A percentile compares a stretch with the other conserved stretches of the same genome.
These are phyloP conservation scores for Amanita phalloides DNA, from an alignment of 768 basidiomycete species.

Conservation along the genomic window DNA sequence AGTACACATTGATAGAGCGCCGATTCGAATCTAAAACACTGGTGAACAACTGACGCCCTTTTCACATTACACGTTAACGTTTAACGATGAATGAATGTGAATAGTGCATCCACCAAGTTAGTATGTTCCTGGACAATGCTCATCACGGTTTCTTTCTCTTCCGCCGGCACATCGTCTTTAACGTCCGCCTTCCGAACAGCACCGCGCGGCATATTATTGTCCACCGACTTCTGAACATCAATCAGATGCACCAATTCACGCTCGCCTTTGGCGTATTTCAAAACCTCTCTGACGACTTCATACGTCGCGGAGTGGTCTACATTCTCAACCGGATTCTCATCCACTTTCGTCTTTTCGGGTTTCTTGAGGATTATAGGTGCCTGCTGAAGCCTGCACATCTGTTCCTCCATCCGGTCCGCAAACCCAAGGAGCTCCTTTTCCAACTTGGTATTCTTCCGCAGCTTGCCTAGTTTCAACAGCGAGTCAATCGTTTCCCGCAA, in stretches of 20 bases:
- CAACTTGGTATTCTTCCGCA: conserved; percentile 13
- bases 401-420: conserved; percentile 16
- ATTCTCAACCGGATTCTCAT: conserved; percentile 7
- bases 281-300: conserved; percentile 10
- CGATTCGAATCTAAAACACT: too few relatives aligned
- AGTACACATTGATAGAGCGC: too few relatives aligned
- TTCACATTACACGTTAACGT: too few relatives aligned
- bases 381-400: conserved; percentile 10
- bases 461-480: conserved; percentile 14
- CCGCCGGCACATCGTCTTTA: background rate
- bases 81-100: too few relatives aligned
- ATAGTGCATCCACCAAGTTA: background rate
- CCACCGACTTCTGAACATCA: conserved; percentile 26
- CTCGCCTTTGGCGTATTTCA: conserved; percentile 7
- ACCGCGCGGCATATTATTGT: conserved; percentile 12
- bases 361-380: background rate
- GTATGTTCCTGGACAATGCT: background rate
- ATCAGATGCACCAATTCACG: conserved; percentile 24
- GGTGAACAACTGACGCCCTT: too few relatives aligned
- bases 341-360: background rate
- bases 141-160: background rate
- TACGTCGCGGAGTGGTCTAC: conserved; percentile 11
- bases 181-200: background rate
- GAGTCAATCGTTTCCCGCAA: conserved; percentile 15
- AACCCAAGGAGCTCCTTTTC: conserved; percentile 14